Evolutionary conservation across 805 yeast genomes (phyloP), one percentile per base, ranked within the genome.

Genomic region (Ogataea glucozyma): DNA sequence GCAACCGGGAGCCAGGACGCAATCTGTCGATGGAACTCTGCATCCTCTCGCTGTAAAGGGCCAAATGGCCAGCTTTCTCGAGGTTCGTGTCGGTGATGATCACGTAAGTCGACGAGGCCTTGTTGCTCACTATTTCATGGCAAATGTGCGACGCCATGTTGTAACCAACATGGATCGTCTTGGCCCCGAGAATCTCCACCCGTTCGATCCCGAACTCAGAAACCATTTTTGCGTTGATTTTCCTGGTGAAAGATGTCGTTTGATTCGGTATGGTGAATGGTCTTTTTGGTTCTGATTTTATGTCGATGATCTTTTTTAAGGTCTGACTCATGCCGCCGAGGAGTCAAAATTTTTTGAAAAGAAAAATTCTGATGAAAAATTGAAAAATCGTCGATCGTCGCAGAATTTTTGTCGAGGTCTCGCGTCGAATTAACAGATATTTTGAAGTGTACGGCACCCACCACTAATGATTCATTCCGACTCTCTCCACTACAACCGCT

Each of bases 61-160:
- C 69, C 55, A 81, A 78, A 54, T 83, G 84, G 20, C 79, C 78
- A n/a, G 84, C 77, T 47, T 78, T 69, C 30, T 73, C 78, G 57
- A 93, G 74, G 66, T 93, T 88, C 21, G 85, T 69, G 65, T 93
- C 99, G 27, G 96, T 88, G 50, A 93, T 77, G 47, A 93, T 71
- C 46, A 90, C 96, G 69, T 93, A 93, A 9, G 98, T 91, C 5
- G 97, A 88, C 6, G 97, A 87, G 38, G 81, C 76, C 55, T 83
- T 73, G 23, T 73, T 72, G 8, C 65, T 55, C 26, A 89, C 70
- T 33, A 83, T 77, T 50, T 86, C 87, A 6, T 71, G 62, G 44
- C 88, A 85, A 42, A 91, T 81, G 56, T 87, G 90, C 46, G 75
- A 72, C 53, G 79, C 81, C 53, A 90, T 81, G 41, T 83, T 78